A percentile compares a stretch with the other conserved stretches of the same genome.
These are phyloP conservation scores for Calonectria ilicicola DNA, from an alignment of 2,329 filamentous ascomycete species.

Conservation along the genomic window DNA sequence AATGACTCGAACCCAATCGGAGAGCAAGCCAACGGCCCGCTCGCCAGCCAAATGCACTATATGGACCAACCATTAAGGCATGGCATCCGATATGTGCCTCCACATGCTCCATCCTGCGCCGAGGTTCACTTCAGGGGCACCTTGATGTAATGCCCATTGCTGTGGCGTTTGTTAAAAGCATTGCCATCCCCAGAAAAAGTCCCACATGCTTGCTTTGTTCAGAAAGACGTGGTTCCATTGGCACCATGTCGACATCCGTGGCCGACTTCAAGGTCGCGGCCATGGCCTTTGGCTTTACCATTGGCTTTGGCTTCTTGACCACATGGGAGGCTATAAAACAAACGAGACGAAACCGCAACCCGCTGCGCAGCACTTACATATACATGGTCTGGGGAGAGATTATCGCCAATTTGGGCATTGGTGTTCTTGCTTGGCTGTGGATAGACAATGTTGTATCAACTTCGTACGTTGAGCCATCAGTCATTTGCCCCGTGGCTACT, in stretches of 20 bases:
- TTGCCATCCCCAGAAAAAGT: neutral
- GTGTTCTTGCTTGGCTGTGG: conserved; percentile 54
- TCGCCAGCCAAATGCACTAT: neutral
- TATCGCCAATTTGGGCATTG: conserved; percentile 51
- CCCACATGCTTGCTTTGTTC: neutral
- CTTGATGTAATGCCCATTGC: neutral
- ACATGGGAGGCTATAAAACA: conserved; percentile 56
- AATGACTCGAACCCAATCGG: neutral
- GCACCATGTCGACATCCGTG: conserved; percentile 27
- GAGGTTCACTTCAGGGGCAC: neutral
- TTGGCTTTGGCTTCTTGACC: conserved; percentile 56
- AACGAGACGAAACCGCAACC: conserved; percentile 50
- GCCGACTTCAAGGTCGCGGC: conserved; percentile 45
- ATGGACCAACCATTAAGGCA: neutral
- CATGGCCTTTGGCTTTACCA: conserved; percentile 47
- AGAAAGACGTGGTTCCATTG: neutral
- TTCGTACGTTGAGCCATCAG: conserved; percentile 33
- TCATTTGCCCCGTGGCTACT: neutral
- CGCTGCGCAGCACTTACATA: conserved; percentile 52
- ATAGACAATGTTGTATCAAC: conserved; percentile 49
- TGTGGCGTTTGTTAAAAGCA: neutral
- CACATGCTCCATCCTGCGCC: neutral
- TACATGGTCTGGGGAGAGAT: conserved; percentile 63
- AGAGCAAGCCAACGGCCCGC: neutral
- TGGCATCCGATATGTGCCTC: neutral